Percentiles rank a stretch among this genome's conserved stretches.
phyloP scores from a whole-genome alignment of 805 yeast species.

The Saturnispora quitensis region DNA sequence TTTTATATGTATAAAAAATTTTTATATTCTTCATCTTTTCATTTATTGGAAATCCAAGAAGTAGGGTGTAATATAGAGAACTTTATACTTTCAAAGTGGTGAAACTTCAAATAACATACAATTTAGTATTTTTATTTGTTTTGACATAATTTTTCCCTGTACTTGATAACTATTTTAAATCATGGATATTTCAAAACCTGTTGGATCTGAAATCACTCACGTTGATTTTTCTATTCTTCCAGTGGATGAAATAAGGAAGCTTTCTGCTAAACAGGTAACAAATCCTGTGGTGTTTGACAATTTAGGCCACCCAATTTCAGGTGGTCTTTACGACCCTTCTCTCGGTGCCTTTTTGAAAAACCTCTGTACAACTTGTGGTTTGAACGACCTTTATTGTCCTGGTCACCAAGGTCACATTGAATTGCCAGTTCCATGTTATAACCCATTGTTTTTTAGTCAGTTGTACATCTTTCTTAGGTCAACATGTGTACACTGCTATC shows the following conservation, averaged over 20 bases:
- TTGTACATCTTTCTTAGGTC: slow-evolving; percentile 76
- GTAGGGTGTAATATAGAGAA: neutral
- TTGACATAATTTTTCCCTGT: neutral
- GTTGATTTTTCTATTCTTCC: slow-evolving; percentile 87
- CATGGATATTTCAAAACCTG: slow-evolving; percentile 96
- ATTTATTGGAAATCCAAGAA: neutral
- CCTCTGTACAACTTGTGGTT: slow-evolving; percentile 90
- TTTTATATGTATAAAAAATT: neutral
- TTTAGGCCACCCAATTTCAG: slow-evolving; percentile 88
- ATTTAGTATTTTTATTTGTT: neutral
- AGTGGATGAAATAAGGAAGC: slow-evolving; percentile 69
- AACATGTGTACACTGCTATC: slow-evolving; percentile 85
- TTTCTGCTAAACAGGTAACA: slow-evolving; percentile 92
- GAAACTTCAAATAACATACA: neutral
- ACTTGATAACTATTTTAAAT: neutral
- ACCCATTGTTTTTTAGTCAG: slow-evolving; percentile 90
- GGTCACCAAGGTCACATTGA: slow-evolving; percentile 99
- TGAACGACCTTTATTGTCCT: slow-evolving; percentile 90
- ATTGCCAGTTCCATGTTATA: slow-evolving; percentile 90
- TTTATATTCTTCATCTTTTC: neutral
- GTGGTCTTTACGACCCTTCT: slow-evolving; percentile 92
- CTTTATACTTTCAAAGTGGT: neutral
- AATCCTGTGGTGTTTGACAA: slow-evolving; percentile 95
- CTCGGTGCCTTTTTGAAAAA: slow-evolving; percentile 88
- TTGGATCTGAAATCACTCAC: slow-evolving; percentile 85